phyloP scores from a whole-genome alignment of 768 basidiomycete genomes.

The Lentinus tigrinus region DNA sequence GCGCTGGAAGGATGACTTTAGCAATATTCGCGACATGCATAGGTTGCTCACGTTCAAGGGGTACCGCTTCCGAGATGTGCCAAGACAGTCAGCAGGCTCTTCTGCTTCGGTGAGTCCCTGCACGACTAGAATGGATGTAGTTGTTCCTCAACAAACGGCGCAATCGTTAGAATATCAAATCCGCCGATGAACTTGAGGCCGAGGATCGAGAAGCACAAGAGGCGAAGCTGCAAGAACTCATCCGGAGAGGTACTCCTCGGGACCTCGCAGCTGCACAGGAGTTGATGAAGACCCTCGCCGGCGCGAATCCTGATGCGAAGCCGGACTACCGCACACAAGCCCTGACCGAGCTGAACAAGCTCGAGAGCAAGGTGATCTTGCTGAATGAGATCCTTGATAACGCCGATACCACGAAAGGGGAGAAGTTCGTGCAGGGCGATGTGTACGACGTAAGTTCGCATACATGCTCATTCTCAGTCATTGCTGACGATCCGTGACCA shows the following conservation, averaged over 20 bases:
- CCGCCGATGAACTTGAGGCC: conserved; percentile 92
- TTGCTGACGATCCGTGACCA: no score
- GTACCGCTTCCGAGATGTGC: conserved; percentile 65
- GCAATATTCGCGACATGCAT: conserved; percentile 98
- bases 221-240: conserved; percentile 98
- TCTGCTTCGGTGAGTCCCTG: conserved; percentile 42
- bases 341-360: conserved; percentile 84
- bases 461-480: no score
- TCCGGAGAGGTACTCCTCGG: conserved; percentile 91
- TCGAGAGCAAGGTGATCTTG: conserved; percentile 94
- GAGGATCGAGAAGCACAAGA: conserved; percentile 95
- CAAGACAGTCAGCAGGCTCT: conserved; percentile 33
- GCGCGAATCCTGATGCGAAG: conserved; percentile 92
- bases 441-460: conserved; percentile 76
- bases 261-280: conserved; percentile 96
- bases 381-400: conserved; percentile 98
- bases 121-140: background rate
- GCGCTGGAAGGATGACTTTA: conserved; percentile 94
- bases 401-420: conserved; percentile 66
- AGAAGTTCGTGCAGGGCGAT: conserved; percentile 84
- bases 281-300: conserved; percentile 93
- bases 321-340: conserved; percentile 93
- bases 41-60: conserved; percentile 92
- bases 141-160: background rate
- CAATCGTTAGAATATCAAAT: conserved; percentile 73